Conservation (phyloP, 257 asterid genomes). For the Asclepias syriaca region DNA sequence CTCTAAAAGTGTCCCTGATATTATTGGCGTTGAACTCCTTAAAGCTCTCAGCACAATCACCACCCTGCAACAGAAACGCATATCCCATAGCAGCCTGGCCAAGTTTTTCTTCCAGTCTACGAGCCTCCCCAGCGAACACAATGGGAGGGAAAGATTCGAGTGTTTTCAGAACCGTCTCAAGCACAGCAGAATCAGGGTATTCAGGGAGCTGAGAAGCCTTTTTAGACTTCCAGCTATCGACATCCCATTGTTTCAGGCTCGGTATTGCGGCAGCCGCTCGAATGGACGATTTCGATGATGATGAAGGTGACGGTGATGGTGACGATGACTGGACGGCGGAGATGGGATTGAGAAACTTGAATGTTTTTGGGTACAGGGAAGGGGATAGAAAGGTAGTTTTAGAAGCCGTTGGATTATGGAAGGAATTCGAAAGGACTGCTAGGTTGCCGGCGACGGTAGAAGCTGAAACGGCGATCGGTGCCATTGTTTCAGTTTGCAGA, state of each 20-base stretch:
- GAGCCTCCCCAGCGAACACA: conserved; percentile 82
- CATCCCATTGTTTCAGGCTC: conserved; percentile 40
- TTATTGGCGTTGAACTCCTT: conserved; percentile 75
- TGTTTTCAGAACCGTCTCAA: conserved; percentile 54
- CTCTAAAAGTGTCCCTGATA: conserved; percentile 76
- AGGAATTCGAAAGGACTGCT: conserved; percentile 22
- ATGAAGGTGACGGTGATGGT: conserved; percentile 22
- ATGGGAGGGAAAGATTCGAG: conserved; percentile 70
- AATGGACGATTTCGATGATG: conserved; percentile 15
- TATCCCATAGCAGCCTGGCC: conserved; percentile 72
- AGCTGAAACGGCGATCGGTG: conserved; percentile 21
- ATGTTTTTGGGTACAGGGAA: conserved; percentile 12
- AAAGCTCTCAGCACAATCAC: conserved; percentile 89
- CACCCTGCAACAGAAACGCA: conserved; percentile 72
- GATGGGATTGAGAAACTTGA: conserved; percentile 31
- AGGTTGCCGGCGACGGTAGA: conserved; percentile 13
- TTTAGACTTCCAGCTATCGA: conserved; percentile 67
- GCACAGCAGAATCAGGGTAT: conserved; percentile 42
- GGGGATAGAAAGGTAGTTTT: conserved; percentile 26
- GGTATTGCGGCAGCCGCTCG: conserved; percentile 20
- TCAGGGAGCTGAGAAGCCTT: conserved; percentile 63
- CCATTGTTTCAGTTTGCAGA: conserved; percentile 18
- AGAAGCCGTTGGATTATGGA: conserved; percentile 19
- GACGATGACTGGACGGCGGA: conserved; percentile 42
- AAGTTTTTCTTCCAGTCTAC: conserved; percentile 63